Base-by-base conservation (phyloP, 257 asterid species). In the Marsdenia floribunda region DNA sequence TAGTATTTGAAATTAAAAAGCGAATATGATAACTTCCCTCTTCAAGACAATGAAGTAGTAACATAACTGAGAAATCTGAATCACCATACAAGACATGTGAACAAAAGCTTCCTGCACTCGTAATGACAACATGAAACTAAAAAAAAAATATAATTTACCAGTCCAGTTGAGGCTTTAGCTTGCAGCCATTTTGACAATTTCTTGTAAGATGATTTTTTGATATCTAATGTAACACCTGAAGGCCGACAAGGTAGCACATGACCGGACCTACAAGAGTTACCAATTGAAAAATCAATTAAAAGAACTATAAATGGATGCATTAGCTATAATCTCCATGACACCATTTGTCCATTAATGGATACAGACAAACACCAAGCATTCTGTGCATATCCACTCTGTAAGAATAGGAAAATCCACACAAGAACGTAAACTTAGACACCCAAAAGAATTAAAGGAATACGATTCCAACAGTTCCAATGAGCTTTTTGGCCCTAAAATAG, bases 121-220 rank as follows among this genome's bases (percentile, higher is more conserved):
- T 65, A 69, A 78, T 44, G 64, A 64, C 18, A 11, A 9, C 21
- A 69, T 14, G 58, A 11, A 63, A 68, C 38, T 22, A 40, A 22
- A 38, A 59, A n/a, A 68, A 57, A 3, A 22, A 70, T 26, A 59
- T 40, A 65, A 63, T 88, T 78, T 74, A 94, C 97, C 93, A 90
- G 87, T 68, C 96, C 96, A 50, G 77, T 68, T 72, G 87, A 84
- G 46, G 96, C 80, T 84, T 85, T 92, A 49, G 96, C 89, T 87
- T 88, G 99, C 75, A 94, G 84, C 99, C 98, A 94, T 85, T 94
- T 94, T 71, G 99, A 89, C 74, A 94, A 81, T 85, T 94, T 94
- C 96, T 90, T 94, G 87, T 86, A 81, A 78, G 98, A 94, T 70
- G 99, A 94, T 80, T 94, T 94, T 81, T 92, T 94, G 73, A 94